Evolutionary conservation across 192 early-diverging fungal species (phyloP).

Genomic region (Linnemannia hyalina): DNA sequence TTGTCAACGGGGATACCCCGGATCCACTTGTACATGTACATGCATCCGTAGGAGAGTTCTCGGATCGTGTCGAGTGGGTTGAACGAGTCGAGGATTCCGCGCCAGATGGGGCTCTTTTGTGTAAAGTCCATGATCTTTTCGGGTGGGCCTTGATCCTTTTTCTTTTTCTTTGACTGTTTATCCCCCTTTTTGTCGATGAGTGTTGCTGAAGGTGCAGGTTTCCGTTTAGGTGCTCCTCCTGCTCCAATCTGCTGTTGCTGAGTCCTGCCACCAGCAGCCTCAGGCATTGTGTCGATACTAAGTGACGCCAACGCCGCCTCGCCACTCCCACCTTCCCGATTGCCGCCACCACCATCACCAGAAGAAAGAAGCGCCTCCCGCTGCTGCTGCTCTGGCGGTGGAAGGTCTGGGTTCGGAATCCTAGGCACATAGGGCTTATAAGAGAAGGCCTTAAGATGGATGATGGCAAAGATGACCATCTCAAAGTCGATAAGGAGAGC

Average conservation of each 20-base stretch:
- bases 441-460: constrained; percentile 52
- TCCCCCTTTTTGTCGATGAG: neutral
- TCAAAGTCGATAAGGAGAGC: constrained; percentile 54
- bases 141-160: constrained; percentile 18
- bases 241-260: neutral
- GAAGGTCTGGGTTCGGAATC: constrained; percentile 38
- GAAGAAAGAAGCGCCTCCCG: neutral
- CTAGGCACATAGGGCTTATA: constrained; percentile 50
- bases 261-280: neutral
- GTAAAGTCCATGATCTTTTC: constrained; percentile 37
- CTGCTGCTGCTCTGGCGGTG: constrained; percentile 12
- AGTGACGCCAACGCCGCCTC: constrained; percentile 4
- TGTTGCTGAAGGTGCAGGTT: neutral
- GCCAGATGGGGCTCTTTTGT: constrained; percentile 53
- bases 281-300: constrained; percentile 1
- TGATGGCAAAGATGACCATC: constrained; percentile 55
- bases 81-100: constrained; percentile 49
- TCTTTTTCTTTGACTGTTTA: constrained; percentile 17
- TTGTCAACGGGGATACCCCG: constrained; percentile 52
- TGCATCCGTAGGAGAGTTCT: constrained; percentile 38
- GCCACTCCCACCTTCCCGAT: neutral
- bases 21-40: constrained; percentile 49
- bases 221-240: neutral
- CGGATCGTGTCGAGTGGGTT: constrained; percentile 54
- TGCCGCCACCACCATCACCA: neutral